Evolutionary conservation across 768 basidiomycete genomes (phyloP).

Genomic region (Pleurotus cornucopiae): DNA sequence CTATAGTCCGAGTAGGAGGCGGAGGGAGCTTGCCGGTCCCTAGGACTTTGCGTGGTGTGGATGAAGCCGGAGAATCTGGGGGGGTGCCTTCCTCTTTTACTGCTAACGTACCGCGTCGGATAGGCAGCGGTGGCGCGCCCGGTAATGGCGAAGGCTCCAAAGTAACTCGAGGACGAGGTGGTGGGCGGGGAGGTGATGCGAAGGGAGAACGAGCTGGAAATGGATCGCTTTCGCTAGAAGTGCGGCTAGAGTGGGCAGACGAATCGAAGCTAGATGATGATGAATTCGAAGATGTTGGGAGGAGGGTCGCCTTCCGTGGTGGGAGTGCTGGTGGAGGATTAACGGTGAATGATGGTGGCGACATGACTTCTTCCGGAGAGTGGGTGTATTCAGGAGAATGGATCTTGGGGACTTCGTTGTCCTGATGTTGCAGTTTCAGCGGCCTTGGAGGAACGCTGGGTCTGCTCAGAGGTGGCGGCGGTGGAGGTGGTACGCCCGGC

Average conservation of each 20-base stretch:
- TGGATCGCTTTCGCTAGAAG: conserved; percentile 32
- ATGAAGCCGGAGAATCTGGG: conserved; percentile 15
- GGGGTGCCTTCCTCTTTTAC: conserved; percentile 13
- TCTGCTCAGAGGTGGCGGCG: conserved; percentile 12
- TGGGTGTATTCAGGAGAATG: background rate
- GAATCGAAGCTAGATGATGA: conserved; percentile 3
- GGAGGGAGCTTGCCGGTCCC: conserved; percentile 51
- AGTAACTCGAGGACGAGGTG: conserved; percentile 27
- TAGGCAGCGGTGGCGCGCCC: conserved; percentile 42
- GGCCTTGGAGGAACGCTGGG: conserved; percentile 23
- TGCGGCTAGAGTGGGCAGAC: conserved; percentile 33
- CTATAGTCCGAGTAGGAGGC: conserved; percentile 74
- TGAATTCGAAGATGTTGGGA: background rate
- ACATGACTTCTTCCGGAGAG: background rate
- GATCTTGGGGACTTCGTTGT: conserved; percentile 7
- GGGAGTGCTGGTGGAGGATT: conserved; percentile 8
- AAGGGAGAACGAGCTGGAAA: conserved; percentile 11
- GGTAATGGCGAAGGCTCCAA: conserved; percentile 9
- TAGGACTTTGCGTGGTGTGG: conserved; percentile 34
- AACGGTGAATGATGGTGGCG: conserved; percentile 1
- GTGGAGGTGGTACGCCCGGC: conserved; percentile 9
- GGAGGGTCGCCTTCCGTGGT: conserved; percentile 4
- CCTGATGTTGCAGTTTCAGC: conserved; percentile 3
- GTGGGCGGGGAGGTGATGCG: conserved; percentile 27
- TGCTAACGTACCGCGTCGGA: conserved; percentile 30